phyloP scores from a whole-genome alignment of 106 monocot genomes.

The Agapanthus africanus region DNA sequence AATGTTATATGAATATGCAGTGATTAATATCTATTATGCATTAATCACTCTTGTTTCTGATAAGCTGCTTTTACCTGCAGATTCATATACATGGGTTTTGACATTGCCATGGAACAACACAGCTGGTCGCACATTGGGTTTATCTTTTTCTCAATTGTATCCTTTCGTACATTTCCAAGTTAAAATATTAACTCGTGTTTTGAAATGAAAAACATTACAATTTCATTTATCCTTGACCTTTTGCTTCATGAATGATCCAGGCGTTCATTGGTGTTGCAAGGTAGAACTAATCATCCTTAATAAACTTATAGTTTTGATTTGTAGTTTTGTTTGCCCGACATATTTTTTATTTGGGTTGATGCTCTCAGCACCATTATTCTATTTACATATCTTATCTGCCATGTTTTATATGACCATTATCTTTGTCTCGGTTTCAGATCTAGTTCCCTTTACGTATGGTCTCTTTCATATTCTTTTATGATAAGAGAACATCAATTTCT shows the following conservation, averaged over 20 bases:
- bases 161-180: conserved; percentile 18
- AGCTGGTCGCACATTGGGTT: conserved; percentile 97
- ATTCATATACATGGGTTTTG: conserved; percentile 98
- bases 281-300: conserved; percentile 29
- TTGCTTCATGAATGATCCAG: conserved; percentile 27
- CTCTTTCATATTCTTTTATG: too few relatives aligned
- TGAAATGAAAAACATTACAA: not conserved
- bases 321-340: too few relatives aligned
- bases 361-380: too few relatives aligned
- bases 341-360: too few relatives aligned
- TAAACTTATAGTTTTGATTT: not conserved
- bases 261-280: conserved; percentile 87
- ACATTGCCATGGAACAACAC: conserved; percentile 97
- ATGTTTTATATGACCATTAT: too few relatives aligned
- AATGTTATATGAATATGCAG: not conserved
- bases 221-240: conserved; percentile 38
- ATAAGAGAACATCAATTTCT: too few relatives aligned
- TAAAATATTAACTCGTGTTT: not conserved
- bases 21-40: not conserved
- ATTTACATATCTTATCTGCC: too few relatives aligned
- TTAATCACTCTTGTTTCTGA: not conserved
- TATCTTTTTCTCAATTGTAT: conserved; percentile 99
- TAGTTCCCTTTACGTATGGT: too few relatives aligned
- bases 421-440: too few relatives aligned
- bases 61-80: conserved; percentile 28